Percentiles rank a stretch among this genome's conserved stretches.
These are phyloP conservation scores for Tagetes patula DNA, from an alignment of 129 eudicot species.

Conservation along the genomic window DNA sequence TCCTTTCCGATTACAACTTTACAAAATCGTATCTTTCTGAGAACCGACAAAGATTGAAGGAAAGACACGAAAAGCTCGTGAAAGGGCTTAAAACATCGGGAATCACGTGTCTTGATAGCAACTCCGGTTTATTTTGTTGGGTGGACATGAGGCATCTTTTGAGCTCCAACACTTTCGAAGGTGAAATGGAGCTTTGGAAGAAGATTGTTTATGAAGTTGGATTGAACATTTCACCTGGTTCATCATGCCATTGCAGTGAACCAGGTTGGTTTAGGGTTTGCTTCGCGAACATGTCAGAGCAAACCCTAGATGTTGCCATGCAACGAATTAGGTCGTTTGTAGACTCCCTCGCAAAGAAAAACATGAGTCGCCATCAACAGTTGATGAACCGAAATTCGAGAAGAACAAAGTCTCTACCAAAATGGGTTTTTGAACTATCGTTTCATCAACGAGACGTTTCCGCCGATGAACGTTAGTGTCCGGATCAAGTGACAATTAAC, in stretches of 20 bases:
- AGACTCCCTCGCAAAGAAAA: constrained; percentile 9
- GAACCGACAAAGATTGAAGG: background rate
- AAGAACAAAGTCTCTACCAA: constrained; percentile 17
- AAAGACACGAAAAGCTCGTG: background rate
- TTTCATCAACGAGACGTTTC: background rate
- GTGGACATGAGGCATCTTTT: constrained; percentile 16
- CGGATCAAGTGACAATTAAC: background rate
- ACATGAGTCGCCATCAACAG: background rate
- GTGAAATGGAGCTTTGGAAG: constrained; percentile 17
- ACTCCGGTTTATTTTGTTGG: constrained; percentile 18
- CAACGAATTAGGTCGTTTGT: constrained; percentile 14
- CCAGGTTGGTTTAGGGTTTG: constrained; percentile 19
- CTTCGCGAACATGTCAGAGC: constrained; percentile 11
- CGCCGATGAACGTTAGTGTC: background rate
- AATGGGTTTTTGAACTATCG: constrained; percentile 18
- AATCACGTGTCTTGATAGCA: background rate
- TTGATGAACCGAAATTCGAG: constrained; percentile 1
- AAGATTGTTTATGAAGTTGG: constrained; percentile 17
- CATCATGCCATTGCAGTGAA: constrained; percentile 8
- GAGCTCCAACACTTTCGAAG: constrained; percentile 8
- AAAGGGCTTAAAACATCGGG: constrained; percentile 7
- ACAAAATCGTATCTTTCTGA: constrained; percentile 4
- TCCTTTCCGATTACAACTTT: constrained; percentile 8
- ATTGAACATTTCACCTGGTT: constrained; percentile 16
- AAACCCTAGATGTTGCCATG: background rate